These are phyloP conservation scores for Hysterangium stoloniferum DNA, from an alignment of 768 basidiomycete species.

Conservation along the genomic window DNA sequence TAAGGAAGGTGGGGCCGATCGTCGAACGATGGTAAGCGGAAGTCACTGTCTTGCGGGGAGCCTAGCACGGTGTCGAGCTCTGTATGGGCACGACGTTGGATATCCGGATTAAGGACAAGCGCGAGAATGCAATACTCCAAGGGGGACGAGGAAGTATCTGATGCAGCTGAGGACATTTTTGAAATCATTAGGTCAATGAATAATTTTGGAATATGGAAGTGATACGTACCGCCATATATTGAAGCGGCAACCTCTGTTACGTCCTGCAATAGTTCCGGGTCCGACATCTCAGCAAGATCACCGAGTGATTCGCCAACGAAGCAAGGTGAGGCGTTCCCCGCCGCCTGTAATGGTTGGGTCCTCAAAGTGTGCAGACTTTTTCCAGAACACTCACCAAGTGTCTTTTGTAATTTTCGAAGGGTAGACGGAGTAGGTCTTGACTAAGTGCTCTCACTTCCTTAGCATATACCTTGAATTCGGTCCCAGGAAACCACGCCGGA, in stretches of 20 bases:
- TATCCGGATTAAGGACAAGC: slow-evolving; percentile 15
- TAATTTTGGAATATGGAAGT: not conserved
- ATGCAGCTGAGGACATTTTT: slow-evolving; percentile 1
- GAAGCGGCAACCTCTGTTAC: not conserved
- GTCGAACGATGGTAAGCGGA: slow-evolving; percentile 12
- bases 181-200: too few relatives aligned
- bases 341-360: too few relatives aligned
- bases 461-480: slow-evolving; percentile 13
- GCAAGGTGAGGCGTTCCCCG: slow-evolving; percentile 1
- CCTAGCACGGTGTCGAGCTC: slow-evolving; percentile 16
- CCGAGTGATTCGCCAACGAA: not conserved
- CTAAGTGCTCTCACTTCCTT: not conserved
- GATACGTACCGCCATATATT: slow-evolving; percentile 7
- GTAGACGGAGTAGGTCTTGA: not conserved
- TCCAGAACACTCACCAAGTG: slow-evolving; percentile 5
- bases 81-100: slow-evolving; percentile 14
- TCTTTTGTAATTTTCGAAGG: not conserved
- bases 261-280: not conserved
- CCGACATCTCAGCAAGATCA: not conserved
- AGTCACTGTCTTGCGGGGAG: not conserved
- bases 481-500: slow-evolving; percentile 19
- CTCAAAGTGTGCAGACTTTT: not conserved
- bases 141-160: slow-evolving; percentile 15
- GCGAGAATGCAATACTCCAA: slow-evolving; percentile 15
- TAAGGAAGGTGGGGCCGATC: slow-evolving; percentile 12